Evolutionary conservation across 106 monocot species (phyloP).

Genomic region (Dioscorea alata): DNA sequence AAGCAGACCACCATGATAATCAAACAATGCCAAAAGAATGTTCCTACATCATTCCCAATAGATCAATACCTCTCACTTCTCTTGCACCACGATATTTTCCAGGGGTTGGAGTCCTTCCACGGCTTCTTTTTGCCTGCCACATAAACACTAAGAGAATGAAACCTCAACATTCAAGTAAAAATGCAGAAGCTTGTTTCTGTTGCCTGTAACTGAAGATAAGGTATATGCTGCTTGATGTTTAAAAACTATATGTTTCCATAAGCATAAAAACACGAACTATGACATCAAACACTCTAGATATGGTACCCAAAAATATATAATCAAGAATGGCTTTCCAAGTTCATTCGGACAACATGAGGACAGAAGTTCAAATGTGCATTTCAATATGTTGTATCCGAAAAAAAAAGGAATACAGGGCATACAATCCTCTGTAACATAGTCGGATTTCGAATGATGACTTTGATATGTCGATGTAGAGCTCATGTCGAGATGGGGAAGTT

Average conservation of each 20-base stretch:
- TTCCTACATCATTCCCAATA: not conserved
- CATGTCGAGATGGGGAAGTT: constrained; percentile 44
- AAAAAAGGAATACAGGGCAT: constrained; percentile 36
- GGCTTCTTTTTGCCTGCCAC: constrained; percentile 71
- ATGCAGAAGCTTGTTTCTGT: not conserved
- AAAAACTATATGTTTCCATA: too few relatives aligned
- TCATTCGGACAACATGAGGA: not conserved
- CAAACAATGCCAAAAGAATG: not conserved
- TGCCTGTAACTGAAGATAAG: too few relatives aligned
- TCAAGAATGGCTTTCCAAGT: too few relatives aligned
- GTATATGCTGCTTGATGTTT: too few relatives aligned
- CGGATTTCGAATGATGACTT: constrained; percentile 38
- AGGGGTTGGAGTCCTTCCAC: constrained; percentile 85
- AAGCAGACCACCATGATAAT: not conserved
- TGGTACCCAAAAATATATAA: too few relatives aligned
- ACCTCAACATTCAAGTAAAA: constrained; percentile 1
- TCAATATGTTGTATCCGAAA: constrained; percentile 7
- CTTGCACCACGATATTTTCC: constrained; percentile 63
- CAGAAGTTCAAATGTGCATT: constrained; percentile 5
- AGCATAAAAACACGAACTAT: too few relatives aligned
- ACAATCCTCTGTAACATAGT: constrained; percentile 46
- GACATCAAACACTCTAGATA: too few relatives aligned
- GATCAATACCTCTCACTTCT: constrained; percentile 50
- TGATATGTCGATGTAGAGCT: constrained; percentile 54
- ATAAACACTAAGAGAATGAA: not conserved